These are phyloP conservation scores for Colletotrichum sp. DNA, from an alignment of 2,329 filamentous ascomycete species.

Conservation along the genomic window DNA sequence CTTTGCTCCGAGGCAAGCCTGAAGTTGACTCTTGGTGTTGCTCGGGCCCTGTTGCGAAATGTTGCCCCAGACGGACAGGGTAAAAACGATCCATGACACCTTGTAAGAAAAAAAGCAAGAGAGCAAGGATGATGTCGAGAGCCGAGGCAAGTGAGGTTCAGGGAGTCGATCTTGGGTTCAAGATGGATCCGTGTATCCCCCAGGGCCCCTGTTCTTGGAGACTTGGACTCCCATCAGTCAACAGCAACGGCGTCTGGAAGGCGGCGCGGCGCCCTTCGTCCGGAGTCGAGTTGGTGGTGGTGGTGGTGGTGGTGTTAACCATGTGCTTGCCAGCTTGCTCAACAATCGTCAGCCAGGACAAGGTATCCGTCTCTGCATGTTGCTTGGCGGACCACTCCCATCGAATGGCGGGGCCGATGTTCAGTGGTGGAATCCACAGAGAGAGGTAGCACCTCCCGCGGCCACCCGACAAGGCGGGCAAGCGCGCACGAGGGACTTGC, in stretches of 20 bases:
- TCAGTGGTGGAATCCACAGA: constrained; percentile 9
- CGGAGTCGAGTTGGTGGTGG: neutral
- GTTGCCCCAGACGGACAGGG: neutral
- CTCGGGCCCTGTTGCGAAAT: neutral
- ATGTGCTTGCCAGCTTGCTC: constrained; percentile 19
- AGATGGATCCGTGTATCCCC: neutral
- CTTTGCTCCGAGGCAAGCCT: neutral
- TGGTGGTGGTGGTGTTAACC: neutral
- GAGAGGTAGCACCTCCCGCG: constrained; percentile 1
- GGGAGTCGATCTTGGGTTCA: neutral
- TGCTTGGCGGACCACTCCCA: constrained; percentile 2
- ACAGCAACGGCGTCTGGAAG: neutral
- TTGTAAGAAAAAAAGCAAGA: neutral
- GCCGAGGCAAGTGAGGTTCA: constrained; percentile 7
- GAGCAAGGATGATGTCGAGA: constrained; percentile 13
- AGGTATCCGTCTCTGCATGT: neutral
- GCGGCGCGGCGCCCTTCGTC: constrained; percentile 11
- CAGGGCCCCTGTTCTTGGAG: neutral
- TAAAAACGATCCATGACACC: neutral
- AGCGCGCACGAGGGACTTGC: constrained; percentile 6
- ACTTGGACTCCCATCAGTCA: neutral
- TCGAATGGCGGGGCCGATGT: neutral
- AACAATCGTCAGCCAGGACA: constrained; percentile 3
- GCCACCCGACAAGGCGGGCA: constrained; percentile 14
- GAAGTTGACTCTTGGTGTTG: neutral